phyloP scores from a whole-genome alignment of 1,284 basidiomycete species.

The Pseudozyma pruni region DNA sequence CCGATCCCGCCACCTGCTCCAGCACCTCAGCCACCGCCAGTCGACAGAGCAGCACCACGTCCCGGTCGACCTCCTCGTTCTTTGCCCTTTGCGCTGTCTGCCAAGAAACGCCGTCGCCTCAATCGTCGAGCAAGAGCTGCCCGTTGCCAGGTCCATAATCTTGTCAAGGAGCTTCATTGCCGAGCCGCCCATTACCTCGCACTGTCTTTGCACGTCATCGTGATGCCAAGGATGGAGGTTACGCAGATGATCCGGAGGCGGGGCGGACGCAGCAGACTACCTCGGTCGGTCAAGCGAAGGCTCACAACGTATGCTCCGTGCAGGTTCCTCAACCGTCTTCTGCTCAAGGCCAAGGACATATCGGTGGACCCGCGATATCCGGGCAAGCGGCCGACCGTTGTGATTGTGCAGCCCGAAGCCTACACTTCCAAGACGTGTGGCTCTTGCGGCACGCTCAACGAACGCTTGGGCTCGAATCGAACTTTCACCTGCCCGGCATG shows the following conservation, averaged over 20 bases:
- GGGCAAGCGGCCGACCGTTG: no score
- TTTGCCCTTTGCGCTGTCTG: no score
- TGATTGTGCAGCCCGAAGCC: conserved; percentile 7
- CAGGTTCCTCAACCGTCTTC: not conserved
- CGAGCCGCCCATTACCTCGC: not conserved
- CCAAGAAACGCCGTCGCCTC: no score
- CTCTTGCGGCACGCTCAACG: not conserved
- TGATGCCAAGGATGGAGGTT: not conserved
- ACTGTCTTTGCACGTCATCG: not conserved
- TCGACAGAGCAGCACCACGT: no score
- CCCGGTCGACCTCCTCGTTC: no score
- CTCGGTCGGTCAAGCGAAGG: no score
- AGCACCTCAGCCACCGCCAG: no score
- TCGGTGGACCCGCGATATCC: no score
- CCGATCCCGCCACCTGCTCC: no score
- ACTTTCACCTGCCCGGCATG: not conserved
- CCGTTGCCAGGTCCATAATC: no score
- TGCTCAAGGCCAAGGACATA: conserved; percentile 1
- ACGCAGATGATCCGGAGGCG: not conserved
- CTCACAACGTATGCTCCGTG: conserved; percentile 3
- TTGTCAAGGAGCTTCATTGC: not conserved
- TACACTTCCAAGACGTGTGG: conserved; percentile 9
- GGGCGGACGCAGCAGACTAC: no score
- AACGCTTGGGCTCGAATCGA: not conserved
- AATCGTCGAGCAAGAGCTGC: no score